These are phyloP conservation scores for Tolypocladium paradoxum DNA, from an alignment of 2,329 filamentous ascomycete species.

Conservation along the genomic window DNA sequence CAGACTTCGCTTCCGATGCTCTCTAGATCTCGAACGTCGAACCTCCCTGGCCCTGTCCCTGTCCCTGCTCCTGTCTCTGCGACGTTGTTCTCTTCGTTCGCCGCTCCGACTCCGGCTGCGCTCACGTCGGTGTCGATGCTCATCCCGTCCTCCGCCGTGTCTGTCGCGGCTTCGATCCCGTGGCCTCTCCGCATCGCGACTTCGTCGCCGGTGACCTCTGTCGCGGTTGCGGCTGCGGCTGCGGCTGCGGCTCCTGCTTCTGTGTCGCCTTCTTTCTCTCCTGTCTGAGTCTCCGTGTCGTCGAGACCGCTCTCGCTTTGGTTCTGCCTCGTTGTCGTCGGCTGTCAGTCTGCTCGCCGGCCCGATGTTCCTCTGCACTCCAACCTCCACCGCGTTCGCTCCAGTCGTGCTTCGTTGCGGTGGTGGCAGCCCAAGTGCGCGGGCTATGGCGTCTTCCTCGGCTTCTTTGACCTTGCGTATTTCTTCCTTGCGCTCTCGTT, in stretches of 20 bases:
- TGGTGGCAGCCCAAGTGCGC: constrained; percentile 69
- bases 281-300: constrained; percentile 20
- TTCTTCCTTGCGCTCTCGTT: constrained; percentile 61
- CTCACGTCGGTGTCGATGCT: constrained; percentile 5
- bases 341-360: constrained; percentile 13
- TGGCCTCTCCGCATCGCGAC: constrained; percentile 16
- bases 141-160: constrained; percentile 3
- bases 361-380: constrained; percentile 24
- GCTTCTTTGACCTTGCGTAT: constrained; percentile 76
- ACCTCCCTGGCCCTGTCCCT: constrained; percentile 12
- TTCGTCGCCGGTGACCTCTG: constrained; percentile 18
- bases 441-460: constrained; percentile 83
- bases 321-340: constrained; percentile 14
- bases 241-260: constrained; percentile 22
- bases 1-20: constrained; percentile 5
- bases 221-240: constrained; percentile 15
- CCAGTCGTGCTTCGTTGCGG: constrained; percentile 47
- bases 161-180: constrained; percentile 9
- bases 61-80: constrained; percentile 7
- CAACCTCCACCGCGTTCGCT: constrained; percentile 60
- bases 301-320: constrained; percentile 16
- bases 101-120: constrained; percentile 8
- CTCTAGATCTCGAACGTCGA: constrained; percentile 11
- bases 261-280: constrained; percentile 20
- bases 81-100: constrained; percentile 2